Conservation (phyloP, 2,329 filamentous ascomycete species). For the Diaporthe sp. region DNA sequence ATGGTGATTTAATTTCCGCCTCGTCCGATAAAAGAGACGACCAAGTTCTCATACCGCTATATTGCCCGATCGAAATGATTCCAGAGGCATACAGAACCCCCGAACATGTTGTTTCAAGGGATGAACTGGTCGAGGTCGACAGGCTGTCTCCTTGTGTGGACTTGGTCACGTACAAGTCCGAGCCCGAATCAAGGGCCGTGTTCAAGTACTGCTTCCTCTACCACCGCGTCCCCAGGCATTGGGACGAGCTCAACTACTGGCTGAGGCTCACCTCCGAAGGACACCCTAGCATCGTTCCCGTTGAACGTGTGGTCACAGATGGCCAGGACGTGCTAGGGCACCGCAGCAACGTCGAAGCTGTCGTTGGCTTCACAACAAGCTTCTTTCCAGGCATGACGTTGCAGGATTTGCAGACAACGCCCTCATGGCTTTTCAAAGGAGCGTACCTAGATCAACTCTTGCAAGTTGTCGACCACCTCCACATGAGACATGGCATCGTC, state of each 20-base stretch:
- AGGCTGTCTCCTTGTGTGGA: conserved; percentile 32
- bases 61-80: conserved; percentile 5
- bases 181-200: conserved; percentile 15
- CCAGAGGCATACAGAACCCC: neutral
- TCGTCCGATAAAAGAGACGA: conserved; percentile 5
- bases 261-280: conserved; percentile 6
- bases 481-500: conserved; percentile 53
- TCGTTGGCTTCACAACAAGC: conserved; percentile 46
- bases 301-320: conserved; percentile 3
- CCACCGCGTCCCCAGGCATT: neutral
- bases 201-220: conserved; percentile 23
- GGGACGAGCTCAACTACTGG: conserved; percentile 36
- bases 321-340: conserved; percentile 6
- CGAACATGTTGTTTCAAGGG: neutral
- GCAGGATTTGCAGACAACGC: conserved; percentile 45
- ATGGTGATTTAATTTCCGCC: conserved; percentile 10
- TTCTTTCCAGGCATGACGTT: conserved; percentile 53
- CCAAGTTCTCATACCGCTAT: neutral
- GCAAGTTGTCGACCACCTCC: conserved; percentile 54
- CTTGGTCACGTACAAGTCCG: conserved; percentile 3
- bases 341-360: neutral
- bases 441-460: conserved; percentile 55
- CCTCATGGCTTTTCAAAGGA: conserved; percentile 51
- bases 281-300: conserved; percentile 23
- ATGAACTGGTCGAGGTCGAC: conserved; percentile 14